Base-by-base conservation (phyloP, 352 stramenopile species). In the Pythium apleroticum region DNA sequence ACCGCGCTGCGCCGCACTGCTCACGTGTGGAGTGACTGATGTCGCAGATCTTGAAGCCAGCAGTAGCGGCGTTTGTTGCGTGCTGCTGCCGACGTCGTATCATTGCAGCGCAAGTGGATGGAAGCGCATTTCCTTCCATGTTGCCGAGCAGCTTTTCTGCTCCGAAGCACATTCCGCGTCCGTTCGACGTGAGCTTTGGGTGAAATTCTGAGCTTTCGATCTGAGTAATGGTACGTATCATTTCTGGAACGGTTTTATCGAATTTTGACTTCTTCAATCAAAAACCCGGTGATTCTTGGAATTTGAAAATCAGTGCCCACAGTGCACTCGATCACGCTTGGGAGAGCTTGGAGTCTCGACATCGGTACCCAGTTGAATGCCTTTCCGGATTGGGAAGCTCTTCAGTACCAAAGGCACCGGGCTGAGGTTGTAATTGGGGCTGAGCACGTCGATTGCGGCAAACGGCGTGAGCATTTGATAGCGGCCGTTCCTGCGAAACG, bases 401-500 rank as follows among this genome's bases (percentile, higher is more conserved):
- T 45, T 45, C 35, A 69, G 54, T 11, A 35, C 57, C 6, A 66
- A 4, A 1, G 37, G 11, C 8, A 39, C 43, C 22, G 41, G 41
- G 15, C 43, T 55, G 19, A 31, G 28, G 28, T 33, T 60, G 41
- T 62, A 71, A 41, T 71, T 66, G 7, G 52, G 52, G 3, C 48
- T 62, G 22, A 77, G 60, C 22, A 80, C 73, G 50, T 77, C 69
- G 39, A 73, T 55, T 11, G 66, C 65, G 11, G 69, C 68, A 39
- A 30, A 50, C 5, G 62, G 50, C 4, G 52, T 50, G 52, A 74
- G 24, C 60, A 75, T 77, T n/a, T 56, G 63, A 35, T 80, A 77
- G n/a, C 69, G 66, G 55, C 66, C 66, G 62, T 77, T 74, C n/a
- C 59, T 57, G 25, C 69, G 73, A 24, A 75, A 57, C 10, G 50